Evolutionary conservation across 140 eudicot genomes (phyloP), one percentile per base, ranked within the genome.

Genomic region (Flaveria floridana): DNA sequence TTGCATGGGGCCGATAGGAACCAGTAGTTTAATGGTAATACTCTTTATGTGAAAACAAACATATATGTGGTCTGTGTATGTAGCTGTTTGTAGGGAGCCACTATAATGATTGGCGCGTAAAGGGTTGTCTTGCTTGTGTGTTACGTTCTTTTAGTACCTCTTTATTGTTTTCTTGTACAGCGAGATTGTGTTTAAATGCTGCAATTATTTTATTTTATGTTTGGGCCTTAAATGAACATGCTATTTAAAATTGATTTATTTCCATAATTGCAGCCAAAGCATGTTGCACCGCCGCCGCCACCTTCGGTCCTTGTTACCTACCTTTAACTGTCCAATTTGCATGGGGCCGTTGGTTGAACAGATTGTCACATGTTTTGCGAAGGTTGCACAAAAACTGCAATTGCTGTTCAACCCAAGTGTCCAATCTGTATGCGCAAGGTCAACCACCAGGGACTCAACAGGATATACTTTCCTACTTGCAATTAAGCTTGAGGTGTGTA

Each of bases 271-370:
- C 77, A 82, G 88, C 48, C 41, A 5, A 75, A 20, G 25, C 55
- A 20, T 15, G 68, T 52, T 16, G 75, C 25, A 1, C 85, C 83
- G 1, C 85, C 70, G 1, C 87, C 91, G 2, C 90, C 91, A 0
- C 95, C 86, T 2, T 80, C 79, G 23, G 23, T 21, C 23, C 23
- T 21, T 21, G 44, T 87, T 81, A 50, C 88, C 86, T 12, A 74
- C 86, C 2, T 87, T 84, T 72, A 86, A 71, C 70, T 93, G 97
- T 78, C 98, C 98, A 16, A 81, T 93, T 62, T 89, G 98, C 83
- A 75, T 87, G 92, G 95, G 92, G 5, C 84, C 89, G 1, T 37
- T 87, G n/a, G 85, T 78, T 34, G 92, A 92, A 39, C 93, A 79
- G 28, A 66, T 78, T 96, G 95, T 57, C 95, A 92, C 76, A 87